Conservation (phyloP, 108 stramenopile species). For the Fragilaria crotonensis region DNA sequence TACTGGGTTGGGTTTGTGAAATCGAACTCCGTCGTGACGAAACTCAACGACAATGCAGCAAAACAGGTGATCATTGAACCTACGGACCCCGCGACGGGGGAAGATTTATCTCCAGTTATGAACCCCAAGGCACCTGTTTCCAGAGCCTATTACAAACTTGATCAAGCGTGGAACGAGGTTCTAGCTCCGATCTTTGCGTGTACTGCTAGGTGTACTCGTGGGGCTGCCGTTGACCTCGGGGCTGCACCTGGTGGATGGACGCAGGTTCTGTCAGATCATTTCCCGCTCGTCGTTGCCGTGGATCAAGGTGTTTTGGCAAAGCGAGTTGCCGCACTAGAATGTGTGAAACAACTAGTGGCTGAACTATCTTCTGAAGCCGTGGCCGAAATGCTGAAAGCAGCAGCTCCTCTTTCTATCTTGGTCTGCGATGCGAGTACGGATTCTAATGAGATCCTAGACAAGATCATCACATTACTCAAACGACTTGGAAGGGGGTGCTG, state of each 20-base stretch:
- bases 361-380: slow-evolving; percentile 17
- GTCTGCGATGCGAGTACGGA: slow-evolving; percentile 47
- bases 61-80: slow-evolving; percentile 26
- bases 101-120: slow-evolving; percentile 7
- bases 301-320: slow-evolving; percentile 36
- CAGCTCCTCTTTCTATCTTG: slow-evolving; percentile 17
- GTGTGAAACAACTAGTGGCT: slow-evolving; percentile 28
- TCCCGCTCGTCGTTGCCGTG: slow-evolving; percentile 17
- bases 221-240: slow-evolving; percentile 39
- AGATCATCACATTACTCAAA: slow-evolving; percentile 11
- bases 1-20: slow-evolving; percentile 25
- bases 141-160: slow-evolving; percentile 47
- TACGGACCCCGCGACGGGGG: slow-evolving; percentile 21
- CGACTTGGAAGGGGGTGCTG: slow-evolving; percentile 7
- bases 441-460: slow-evolving; percentile 18
- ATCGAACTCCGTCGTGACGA: background rate
- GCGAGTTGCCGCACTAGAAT: slow-evolving; percentile 23
- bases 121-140: slow-evolving; percentile 28
- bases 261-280: slow-evolving; percentile 21
- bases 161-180: slow-evolving; percentile 21
- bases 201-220: slow-evolving; percentile 1
- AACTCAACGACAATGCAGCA: slow-evolving; percentile 41
- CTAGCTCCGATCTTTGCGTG: slow-evolving; percentile 1
- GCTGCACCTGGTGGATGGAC: slow-evolving; percentile 60
- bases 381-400: slow-evolving; percentile 1